Percentiles rank a stretch among this genome's conserved stretches.
These are phyloP conservation scores for Apostasia ramifera DNA, from an alignment of 106 monocot species.

Conservation along the genomic window DNA sequence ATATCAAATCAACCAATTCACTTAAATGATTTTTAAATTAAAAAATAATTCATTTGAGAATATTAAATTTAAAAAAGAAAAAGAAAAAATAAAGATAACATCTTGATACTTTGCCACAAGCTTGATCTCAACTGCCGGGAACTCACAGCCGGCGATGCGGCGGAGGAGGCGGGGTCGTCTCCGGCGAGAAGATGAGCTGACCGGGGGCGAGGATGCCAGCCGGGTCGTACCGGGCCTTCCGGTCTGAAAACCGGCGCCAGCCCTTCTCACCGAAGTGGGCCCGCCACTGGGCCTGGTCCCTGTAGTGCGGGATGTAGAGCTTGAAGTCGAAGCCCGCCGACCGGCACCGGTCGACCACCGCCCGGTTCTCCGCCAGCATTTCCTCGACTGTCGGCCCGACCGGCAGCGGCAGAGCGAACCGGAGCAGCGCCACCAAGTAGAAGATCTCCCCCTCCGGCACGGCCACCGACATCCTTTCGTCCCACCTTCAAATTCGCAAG, in stretches of 20 bases:
- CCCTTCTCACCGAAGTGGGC: slow-evolving; percentile 51
- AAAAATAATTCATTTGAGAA: too few relatives aligned
- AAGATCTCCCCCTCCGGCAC: slow-evolving; percentile 70
- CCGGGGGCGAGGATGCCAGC: slow-evolving; percentile 71
- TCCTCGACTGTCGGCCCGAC: slow-evolving; percentile 50
- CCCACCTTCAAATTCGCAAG: slow-evolving; percentile 52
- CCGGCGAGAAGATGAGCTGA: slow-evolving; percentile 54
- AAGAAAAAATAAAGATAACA: too few relatives aligned
- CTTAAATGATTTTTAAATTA: too few relatives aligned
- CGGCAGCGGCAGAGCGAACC: slow-evolving; percentile 51
- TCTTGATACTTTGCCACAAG: too few relatives aligned
- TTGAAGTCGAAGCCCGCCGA: slow-evolving; percentile 79
- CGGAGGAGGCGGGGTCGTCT: too few relatives aligned
- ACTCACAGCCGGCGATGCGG: not conserved
- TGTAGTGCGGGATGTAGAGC: slow-evolving; percentile 80
- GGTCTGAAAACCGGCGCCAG: slow-evolving; percentile 61
- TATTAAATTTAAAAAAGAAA: too few relatives aligned
- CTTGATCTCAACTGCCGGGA: not conserved
- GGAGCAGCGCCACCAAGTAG: slow-evolving; percentile 90
- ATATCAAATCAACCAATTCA: too few relatives aligned
- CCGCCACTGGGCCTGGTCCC: slow-evolving; percentile 47
- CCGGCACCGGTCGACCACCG: slow-evolving; percentile 46
- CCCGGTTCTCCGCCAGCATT: slow-evolving; percentile 58
- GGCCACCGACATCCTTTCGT: slow-evolving; percentile 63
- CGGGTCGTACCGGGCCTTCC: slow-evolving; percentile 69